Base-by-base conservation (phyloP, 2,329 filamentous ascomycete genomes). In the Penicillium sp. region DNA sequence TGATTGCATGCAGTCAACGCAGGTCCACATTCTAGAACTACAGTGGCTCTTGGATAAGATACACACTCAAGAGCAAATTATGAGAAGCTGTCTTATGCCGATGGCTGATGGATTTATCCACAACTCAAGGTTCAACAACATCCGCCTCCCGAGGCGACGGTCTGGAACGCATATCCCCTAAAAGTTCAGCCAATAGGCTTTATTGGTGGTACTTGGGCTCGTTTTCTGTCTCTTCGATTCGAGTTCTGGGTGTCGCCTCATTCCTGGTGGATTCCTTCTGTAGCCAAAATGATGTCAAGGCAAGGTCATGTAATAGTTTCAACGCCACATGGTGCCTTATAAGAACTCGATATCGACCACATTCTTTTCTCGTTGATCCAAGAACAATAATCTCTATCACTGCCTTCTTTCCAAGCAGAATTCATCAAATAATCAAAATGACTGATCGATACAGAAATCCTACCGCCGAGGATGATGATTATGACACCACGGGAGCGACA, bases 401-500 rank as follows among this genome's bases (percentile, higher is more conserved):
- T 23, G 2, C 30, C 12, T 17, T 15, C 8, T 26, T 12, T 15
- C 30, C 21, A 10, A 21, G 34, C 7, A 26, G 50, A 47, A 46
- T 41, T 21, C 24, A 54, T 33, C 40, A 57, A 26, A 46, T 29
- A 34, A 9, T 36, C 51, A 61, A 59, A 33, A 65, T 62, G 57
- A 56, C 49, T 37, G 36, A 55, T 40, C 58, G 37, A 7, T 52
- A 60, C 58, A 46, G 45, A 42, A 56, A 55, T 40, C 49, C 51
- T 43, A 49, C 59, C 56, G 36, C 45, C 18, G 51, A 50, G 32
- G 52, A 58, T 49, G 56, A 63, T 51, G 51, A 57, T 34, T 54
- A 52, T 37, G 36, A 63, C n/a, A 65, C 64, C 5, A 55, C 61
- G 4, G 65, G 63, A 34, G 51, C 58, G 21, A 51, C 51, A 43